Conservation (phyloP, 169 alveolate genomes). For the Eimeria mitis region DNA sequence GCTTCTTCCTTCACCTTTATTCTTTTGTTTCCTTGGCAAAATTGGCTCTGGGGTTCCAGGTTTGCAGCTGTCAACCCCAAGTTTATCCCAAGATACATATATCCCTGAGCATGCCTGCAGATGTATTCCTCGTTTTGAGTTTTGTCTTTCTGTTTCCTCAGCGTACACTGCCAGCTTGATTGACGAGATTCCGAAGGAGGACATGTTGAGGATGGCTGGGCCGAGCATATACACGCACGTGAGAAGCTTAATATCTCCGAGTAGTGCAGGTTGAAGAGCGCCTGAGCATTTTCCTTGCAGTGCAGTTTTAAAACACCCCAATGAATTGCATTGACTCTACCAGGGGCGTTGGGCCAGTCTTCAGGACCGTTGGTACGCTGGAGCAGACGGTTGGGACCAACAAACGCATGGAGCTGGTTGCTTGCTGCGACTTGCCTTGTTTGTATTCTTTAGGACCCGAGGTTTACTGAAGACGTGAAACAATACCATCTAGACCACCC, state of each 20-base stretch:
- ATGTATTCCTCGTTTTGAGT: not conserved
- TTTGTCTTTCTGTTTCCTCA: not conserved
- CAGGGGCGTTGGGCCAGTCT: not conserved
- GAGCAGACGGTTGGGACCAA: not conserved
- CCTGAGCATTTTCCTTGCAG: not conserved
- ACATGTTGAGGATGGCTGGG: conserved; percentile 49
- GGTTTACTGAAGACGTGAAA: conserved; percentile 20
- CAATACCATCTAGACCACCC: conserved; percentile 44
- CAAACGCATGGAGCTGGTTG: not conserved
- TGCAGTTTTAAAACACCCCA: not conserved
- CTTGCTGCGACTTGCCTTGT: not conserved
- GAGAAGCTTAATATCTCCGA: not conserved
- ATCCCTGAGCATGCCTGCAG: not conserved
- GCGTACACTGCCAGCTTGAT: conserved; percentile 45
- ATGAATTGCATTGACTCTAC: not conserved
- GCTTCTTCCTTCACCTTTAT: not conserved
- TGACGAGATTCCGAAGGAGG: conserved; percentile 4
- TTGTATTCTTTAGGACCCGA: conserved; percentile 18
- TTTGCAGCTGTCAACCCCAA: not conserved
- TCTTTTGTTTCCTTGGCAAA: no score
- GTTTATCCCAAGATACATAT: not conserved
- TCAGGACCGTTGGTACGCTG: not conserved
- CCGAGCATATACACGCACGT: conserved; percentile 19
- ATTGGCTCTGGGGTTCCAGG: not conserved
- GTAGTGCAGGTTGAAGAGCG: not conserved